These are phyloP conservation scores for Xylaria flabelliformis DNA, from an alignment of 495 filamentous ascomycete genomes.

Conservation along the genomic window DNA sequence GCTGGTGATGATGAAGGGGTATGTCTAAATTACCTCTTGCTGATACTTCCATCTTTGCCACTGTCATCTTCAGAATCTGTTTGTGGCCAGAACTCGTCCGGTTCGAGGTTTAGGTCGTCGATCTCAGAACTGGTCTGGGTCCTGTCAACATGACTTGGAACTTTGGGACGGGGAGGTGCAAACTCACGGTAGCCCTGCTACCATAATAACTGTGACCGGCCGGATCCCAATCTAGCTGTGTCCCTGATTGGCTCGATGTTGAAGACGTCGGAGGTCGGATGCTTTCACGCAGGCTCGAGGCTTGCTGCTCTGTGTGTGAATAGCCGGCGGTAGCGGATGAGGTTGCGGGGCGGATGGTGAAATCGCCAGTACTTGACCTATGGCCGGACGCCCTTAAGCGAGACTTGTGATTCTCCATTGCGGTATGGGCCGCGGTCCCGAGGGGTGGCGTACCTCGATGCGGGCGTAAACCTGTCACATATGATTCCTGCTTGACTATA, in stretches of 20 bases:
- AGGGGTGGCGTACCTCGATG: background rate
- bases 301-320: constrained; percentile 15
- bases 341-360: background rate
- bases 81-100: constrained; percentile 19
- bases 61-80: constrained; percentile 26
- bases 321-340: constrained; percentile 5
- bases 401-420: background rate
- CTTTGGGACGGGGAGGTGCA: background rate
- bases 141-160: constrained; percentile 14
- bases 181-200: constrained; percentile 17
- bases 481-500: background rate
- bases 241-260: constrained; percentile 19
- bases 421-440: constrained; percentile 7
- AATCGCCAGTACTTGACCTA: constrained; percentile 4
- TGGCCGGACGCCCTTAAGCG: background rate
- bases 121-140: constrained; percentile 17
- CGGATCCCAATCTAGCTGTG: constrained; percentile 2
- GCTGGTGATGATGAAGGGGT: background rate
- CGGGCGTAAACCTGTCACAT: background rate
- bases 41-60: background rate
- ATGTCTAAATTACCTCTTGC: constrained; percentile 14
- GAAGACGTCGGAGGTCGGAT: constrained; percentile 11
- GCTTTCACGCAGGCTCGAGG: constrained; percentile 6
- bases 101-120: constrained; percentile 16
- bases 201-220: constrained; percentile 8